Evolutionary conservation across 805 yeast genomes (phyloP).

Genomic region (Saccharomyces cerevisiae): DNA sequence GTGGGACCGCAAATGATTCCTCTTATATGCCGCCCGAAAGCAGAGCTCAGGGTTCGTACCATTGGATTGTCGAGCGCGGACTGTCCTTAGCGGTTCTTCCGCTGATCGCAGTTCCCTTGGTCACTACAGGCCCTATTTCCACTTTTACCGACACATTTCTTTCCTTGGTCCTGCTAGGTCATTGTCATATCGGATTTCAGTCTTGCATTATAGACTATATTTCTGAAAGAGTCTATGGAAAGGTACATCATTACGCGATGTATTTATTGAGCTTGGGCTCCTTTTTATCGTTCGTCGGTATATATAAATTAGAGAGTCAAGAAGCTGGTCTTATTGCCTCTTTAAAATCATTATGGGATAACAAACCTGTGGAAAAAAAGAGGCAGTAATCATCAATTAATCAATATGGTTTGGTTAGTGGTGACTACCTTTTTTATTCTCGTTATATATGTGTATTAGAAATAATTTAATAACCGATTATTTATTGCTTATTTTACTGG

Average conservation of each 20-base stretch:
- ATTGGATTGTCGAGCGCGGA: constrained; percentile 82
- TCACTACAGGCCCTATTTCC: constrained; percentile 57
- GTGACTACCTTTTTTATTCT: not conserved
- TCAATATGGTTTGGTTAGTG: not conserved
- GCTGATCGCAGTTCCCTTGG: constrained; percentile 63
- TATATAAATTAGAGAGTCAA: constrained; percentile 73
- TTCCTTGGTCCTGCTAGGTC: constrained; percentile 59
- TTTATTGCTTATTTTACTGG: not conserved
- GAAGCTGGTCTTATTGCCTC: constrained; percentile 72
- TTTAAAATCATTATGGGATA: constrained; percentile 51
- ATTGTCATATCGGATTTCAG: constrained; percentile 79
- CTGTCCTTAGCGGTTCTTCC: constrained; percentile 73
- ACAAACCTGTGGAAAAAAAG: constrained; percentile 17
- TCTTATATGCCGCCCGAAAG: constrained; percentile 57
- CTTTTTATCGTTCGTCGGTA: constrained; percentile 61
- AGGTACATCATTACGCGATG: constrained; percentile 61
- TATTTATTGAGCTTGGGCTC: constrained; percentile 66
- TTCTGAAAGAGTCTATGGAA: constrained; percentile 78
- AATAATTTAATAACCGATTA: not conserved
- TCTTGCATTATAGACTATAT: constrained; percentile 90
- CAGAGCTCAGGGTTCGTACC: constrained; percentile 73
- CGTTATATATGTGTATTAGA: not conserved
- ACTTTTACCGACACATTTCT: constrained; percentile 68
- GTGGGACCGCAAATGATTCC: constrained; percentile 90
- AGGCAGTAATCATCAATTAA: constrained; percentile 3